Evolutionary conservation across 371 early-diverging fungal genomes (phyloP).

Genomic region (Phascolomyces articulosus): DNA sequence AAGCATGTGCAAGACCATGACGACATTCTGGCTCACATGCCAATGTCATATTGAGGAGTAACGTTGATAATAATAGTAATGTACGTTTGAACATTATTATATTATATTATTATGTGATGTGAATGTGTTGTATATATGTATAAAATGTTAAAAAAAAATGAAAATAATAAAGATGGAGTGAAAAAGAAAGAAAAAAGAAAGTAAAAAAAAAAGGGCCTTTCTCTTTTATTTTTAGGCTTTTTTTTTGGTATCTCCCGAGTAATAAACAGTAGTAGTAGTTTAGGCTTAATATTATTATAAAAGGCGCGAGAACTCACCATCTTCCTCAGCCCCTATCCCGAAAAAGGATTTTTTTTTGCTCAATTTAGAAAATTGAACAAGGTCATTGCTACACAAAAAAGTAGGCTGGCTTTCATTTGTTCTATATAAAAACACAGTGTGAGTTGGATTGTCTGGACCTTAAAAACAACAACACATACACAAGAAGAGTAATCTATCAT

Average conservation of each 20-base stretch:
- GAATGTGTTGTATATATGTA: neutral
- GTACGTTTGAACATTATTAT: constrained; percentile 4
- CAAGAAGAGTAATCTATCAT: neutral
- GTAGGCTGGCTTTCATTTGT: neutral
- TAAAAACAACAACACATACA: too few species aligned
- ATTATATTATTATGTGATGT: neutral
- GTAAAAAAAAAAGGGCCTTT: too few species aligned
- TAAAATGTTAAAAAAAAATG: too few species aligned
- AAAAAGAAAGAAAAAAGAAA: too few species aligned
- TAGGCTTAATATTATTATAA: neutral
- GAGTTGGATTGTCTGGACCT: neutral
- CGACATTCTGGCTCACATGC: constrained; percentile 66
- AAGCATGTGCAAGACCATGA: constrained; percentile 53
- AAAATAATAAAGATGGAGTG: too few species aligned
- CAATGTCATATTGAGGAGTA: constrained; percentile 12
- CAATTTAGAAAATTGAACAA: constrained; percentile 6
- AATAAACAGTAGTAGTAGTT: neutral
- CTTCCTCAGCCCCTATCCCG: constrained; percentile 1
- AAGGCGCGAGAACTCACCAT: too few species aligned
- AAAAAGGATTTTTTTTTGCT: constrained; percentile 1
- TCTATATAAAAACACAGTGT: too few species aligned
- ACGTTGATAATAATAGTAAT: neutral
- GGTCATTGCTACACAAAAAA: neutral
- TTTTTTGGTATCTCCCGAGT: too few species aligned
- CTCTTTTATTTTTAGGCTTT: too few species aligned